Percentiles rank a stretch among this genome's conserved stretches.
Conservation (phyloP, 192 early-diverging fungal genomes). For the Podila verticillata region DNA sequence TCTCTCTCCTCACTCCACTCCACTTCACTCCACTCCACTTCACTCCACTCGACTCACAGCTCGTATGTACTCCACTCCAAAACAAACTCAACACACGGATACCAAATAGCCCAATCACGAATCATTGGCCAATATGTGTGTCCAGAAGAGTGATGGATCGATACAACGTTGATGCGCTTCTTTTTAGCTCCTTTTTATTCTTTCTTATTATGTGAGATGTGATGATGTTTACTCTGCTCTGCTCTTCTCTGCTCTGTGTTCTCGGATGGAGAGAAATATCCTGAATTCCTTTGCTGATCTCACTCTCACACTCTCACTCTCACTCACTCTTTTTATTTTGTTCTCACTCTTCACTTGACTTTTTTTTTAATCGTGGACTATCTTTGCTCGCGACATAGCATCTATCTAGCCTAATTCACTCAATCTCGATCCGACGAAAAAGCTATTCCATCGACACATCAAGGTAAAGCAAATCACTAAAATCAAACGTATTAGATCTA, state of each 20-base stretch:
- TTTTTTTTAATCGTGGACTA: not conserved
- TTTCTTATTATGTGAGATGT: not conserved
- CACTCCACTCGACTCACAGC: not conserved
- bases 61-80: not conserved
- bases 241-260: not conserved
- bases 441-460: not conserved
- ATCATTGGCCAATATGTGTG: no score
- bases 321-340: no score
- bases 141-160: no score
- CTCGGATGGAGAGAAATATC: not conserved
- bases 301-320: no score
- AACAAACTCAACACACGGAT: no score
- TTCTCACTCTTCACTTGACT: not conserved
- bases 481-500: not conserved
- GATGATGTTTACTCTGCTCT: no score
- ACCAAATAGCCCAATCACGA: no score
- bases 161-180: not conserved
- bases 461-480: not conserved
- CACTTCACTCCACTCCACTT: not conserved
- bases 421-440: not conserved
- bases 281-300: not conserved
- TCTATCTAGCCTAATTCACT: not conserved
- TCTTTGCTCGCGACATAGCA: conserved; percentile 2
- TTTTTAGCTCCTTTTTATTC: not conserved
- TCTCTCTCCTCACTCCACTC: not conserved